Conservation (phyloP, 1,284 basidiomycete species). For the Takashimella koratensis region DNA sequence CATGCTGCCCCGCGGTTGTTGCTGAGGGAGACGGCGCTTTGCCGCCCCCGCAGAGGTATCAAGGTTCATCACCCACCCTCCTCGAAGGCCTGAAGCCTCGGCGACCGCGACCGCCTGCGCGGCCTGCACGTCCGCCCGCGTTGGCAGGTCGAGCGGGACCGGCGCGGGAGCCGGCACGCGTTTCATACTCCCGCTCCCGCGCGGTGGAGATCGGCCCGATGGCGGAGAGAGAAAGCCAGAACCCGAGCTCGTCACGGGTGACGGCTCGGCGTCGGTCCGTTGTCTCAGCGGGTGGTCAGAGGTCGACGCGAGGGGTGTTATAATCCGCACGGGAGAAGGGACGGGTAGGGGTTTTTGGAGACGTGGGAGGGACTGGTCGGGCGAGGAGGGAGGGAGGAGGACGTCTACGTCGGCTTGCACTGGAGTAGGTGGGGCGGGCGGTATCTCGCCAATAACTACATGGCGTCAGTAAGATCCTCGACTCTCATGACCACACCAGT, state of each 20-base stretch:
- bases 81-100: constrained; percentile 43
- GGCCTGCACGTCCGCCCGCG: constrained; percentile 49
- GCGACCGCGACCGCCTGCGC: constrained; percentile 47
- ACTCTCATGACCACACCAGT: neutral
- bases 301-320: constrained; percentile 28
- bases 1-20: constrained; percentile 2
- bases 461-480: neutral
- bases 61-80: constrained; percentile 50
- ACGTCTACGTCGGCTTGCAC: constrained; percentile 37
- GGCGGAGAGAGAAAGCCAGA: constrained; percentile 43
- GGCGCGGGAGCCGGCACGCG: constrained; percentile 31
- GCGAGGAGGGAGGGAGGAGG: constrained; percentile 41
- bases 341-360: constrained; percentile 18
- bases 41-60: constrained; percentile 30
- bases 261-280: neutral
- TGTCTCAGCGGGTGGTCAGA: constrained; percentile 34
- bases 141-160: constrained; percentile 45
- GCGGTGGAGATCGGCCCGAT: constrained; percentile 23
- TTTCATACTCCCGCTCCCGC: neutral
- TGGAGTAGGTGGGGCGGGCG: constrained; percentile 28
- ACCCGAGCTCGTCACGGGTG: constrained; percentile 4
- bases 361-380: constrained; percentile 29
- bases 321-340: constrained; percentile 32
- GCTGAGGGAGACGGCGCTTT: constrained; percentile 9
- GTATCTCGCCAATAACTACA: constrained; percentile 7